Evolutionary conservation across 768 basidiomycete species (phyloP).

Genomic region (Trametes meyenii): DNA sequence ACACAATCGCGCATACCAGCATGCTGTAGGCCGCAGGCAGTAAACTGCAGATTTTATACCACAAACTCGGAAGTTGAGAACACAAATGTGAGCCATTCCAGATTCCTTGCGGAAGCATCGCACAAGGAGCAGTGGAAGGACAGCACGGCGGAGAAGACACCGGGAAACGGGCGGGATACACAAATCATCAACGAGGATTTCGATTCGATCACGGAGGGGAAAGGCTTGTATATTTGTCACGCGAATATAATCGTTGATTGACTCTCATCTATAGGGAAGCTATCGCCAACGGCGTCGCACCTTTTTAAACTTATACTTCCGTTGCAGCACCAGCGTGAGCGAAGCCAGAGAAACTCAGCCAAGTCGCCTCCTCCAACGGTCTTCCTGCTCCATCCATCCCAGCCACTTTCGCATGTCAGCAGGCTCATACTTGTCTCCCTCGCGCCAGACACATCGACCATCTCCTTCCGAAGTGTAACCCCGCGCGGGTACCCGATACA

Average conservation of each 20-base stretch:
- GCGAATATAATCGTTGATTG: not conserved
- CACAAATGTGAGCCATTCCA: slow-evolving; percentile 44
- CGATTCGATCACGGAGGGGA: slow-evolving; percentile 31
- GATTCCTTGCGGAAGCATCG: slow-evolving; percentile 47
- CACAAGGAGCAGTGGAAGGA: slow-evolving; percentile 38
- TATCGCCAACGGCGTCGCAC: slow-evolving; percentile 63
- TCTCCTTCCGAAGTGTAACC: slow-evolving; percentile 50
- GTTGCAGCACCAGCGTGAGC: slow-evolving; percentile 32
- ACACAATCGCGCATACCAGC: not conserved
- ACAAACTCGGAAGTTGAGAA: slow-evolving; percentile 34
- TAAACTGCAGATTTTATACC: not conserved
- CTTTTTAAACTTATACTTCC: slow-evolving; percentile 69
- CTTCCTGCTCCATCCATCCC: slow-evolving; percentile 68
- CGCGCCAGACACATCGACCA: slow-evolving; percentile 35
- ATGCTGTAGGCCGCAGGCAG: not conserved
- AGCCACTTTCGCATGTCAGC: slow-evolving; percentile 66
- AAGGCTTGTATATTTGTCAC: no score
- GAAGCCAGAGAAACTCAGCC: slow-evolving; percentile 25
- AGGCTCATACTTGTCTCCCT: slow-evolving; percentile 55
- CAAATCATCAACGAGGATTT: slow-evolving; percentile 26
- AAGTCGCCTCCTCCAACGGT: slow-evolving; percentile 44
- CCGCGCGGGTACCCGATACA: slow-evolving; percentile 39
- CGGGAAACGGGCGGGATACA: slow-evolving; percentile 3
- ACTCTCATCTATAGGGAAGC: slow-evolving; percentile 46
- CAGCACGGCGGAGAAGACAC: slow-evolving; percentile 6